A percentile compares a stretch with the other conserved stretches of the same genome.
These are phyloP conservation scores for Coccomyxa sp. DNA, from an alignment of 139 green algal genomes.

Conservation along the genomic window DNA sequence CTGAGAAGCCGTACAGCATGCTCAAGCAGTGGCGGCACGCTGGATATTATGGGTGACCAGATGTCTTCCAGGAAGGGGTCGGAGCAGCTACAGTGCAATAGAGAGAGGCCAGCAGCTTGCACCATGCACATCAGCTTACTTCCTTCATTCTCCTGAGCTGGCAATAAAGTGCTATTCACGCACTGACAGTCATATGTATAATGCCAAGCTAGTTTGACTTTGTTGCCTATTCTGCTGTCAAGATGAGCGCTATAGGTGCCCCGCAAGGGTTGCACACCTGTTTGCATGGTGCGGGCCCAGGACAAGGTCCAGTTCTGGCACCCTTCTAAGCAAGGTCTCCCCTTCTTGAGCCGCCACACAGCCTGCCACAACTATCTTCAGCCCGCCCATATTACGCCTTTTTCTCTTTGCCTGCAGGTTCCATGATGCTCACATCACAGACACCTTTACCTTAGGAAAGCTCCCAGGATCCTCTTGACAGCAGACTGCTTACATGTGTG, in stretches of 20 bases:
- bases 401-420: not conserved
- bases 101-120: not conserved
- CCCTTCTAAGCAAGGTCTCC: slow-evolving; percentile 77
- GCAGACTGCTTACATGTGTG: too few species aligned
- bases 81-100: too few species aligned
- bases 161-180: too few species aligned
- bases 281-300: slow-evolving; percentile 97
- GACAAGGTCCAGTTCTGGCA: slow-evolving; percentile 97
- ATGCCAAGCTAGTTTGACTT: too few species aligned
- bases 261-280: slow-evolving; percentile 16
- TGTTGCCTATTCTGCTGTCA: too few species aligned
- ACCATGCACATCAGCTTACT: not conserved
- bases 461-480: not conserved
- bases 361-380: slow-evolving; percentile 88
- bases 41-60: too few species aligned
- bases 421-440: not conserved
- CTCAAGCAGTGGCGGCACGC: too few species aligned
- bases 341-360: slow-evolving; percentile 93
- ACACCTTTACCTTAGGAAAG: not conserved
- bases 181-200: too few species aligned
- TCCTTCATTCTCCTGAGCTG: too few species aligned
- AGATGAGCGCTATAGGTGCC: too few species aligned
- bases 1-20: too few species aligned
- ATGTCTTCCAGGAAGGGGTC: too few species aligned
- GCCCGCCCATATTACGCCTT: slow-evolving; percentile 38